phyloP scores from a whole-genome alignment of 2,329 filamentous ascomycete genomes.

The Coniochaeta hoffmannii region DNA sequence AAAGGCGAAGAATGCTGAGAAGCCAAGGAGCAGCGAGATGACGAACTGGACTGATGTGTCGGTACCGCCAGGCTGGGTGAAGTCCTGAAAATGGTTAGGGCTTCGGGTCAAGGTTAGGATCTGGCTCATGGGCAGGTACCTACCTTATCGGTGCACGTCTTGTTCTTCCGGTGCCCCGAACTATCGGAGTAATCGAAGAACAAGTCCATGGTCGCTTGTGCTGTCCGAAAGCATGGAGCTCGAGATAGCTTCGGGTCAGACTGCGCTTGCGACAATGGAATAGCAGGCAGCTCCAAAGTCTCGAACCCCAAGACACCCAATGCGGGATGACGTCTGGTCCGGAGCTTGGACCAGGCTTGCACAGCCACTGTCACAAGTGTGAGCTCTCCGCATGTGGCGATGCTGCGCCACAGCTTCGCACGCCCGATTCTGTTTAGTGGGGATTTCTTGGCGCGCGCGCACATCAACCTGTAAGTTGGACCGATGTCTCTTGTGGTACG shows the following conservation, averaged over 20 bases:
- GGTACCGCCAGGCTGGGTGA: slow-evolving; percentile 29
- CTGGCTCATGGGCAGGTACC: too few species aligned
- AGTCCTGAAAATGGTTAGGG: too few species aligned
- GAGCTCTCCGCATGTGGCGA: background rate
- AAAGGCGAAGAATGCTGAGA: slow-evolving; percentile 67
- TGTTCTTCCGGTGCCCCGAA: slow-evolving; percentile 6
- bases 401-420: background rate
- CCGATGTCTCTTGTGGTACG: background rate
- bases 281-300: background rate
- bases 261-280: background rate
- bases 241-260: background rate
- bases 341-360: background rate
- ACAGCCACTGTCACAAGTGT: background rate
- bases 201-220: slow-evolving; percentile 12
- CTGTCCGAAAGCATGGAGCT: background rate
- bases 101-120: too few species aligned
- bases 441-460: background rate
- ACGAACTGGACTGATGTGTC: slow-evolving; percentile 59
- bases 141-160: slow-evolving; percentile 17
- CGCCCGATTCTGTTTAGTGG: background rate
- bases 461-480: background rate
- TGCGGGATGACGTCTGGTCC: background rate
- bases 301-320: background rate
- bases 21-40: slow-evolving; percentile 63
- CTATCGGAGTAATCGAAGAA: slow-evolving; percentile 7